Conservation (phyloP, 2,329 filamentous ascomycete genomes). For the Exserohilum turcica region DNA sequence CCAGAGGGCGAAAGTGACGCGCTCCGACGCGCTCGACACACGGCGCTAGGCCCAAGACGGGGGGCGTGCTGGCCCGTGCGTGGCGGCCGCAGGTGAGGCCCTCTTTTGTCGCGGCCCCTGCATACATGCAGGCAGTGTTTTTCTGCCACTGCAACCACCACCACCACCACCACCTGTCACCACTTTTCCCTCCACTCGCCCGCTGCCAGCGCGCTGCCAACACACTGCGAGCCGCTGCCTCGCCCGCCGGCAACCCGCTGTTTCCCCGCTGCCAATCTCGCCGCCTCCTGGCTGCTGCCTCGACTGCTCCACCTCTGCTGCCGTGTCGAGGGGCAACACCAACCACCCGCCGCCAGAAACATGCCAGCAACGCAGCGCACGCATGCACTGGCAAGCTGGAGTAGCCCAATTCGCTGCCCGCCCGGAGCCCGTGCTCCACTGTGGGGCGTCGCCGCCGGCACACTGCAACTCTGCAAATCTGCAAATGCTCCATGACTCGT, state of each 20-base stretch:
- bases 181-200: constrained; percentile 25
- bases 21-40: constrained; percentile 22
- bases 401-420: constrained; percentile 30
- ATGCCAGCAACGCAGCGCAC: constrained; percentile 22
- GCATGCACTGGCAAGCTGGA: constrained; percentile 13
- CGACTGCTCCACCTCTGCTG: constrained; percentile 21
- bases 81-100: constrained; percentile 3
- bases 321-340: constrained; percentile 22
- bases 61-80: constrained; percentile 18
- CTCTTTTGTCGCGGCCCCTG: constrained; percentile 25
- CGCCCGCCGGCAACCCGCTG: constrained; percentile 10
- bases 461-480: constrained; percentile 7
- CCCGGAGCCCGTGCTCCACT: constrained; percentile 19
- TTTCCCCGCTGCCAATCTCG: constrained; percentile 8
- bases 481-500: constrained; percentile 13
- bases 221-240: constrained; percentile 2
- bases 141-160: too few relatives aligned
- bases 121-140: constrained; percentile 20
- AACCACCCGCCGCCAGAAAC: constrained; percentile 6
- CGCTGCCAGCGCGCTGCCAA: constrained; percentile 17
- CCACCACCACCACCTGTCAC: constrained; percentile 38
- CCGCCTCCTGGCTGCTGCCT: constrained; percentile 8
- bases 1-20: constrained; percentile 23
- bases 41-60: constrained; percentile 13
- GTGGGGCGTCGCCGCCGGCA: constrained; percentile 29